Conservation (phyloP, 176 grass and related monocot species). For the Carex cristatella region DNA sequence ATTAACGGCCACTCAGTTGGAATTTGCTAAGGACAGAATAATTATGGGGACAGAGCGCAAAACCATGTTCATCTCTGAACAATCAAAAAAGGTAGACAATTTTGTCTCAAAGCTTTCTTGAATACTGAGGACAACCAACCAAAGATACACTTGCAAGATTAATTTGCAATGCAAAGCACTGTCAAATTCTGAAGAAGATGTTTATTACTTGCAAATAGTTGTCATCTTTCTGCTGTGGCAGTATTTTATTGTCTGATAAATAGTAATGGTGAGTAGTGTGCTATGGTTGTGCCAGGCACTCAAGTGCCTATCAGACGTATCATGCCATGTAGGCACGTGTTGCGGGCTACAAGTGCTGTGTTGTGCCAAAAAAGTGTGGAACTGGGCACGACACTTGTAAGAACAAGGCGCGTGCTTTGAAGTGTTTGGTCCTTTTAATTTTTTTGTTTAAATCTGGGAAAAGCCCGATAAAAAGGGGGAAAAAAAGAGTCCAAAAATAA, state of each 20-base stretch:
- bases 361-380: too few species aligned
- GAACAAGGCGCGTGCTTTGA: too few species aligned
- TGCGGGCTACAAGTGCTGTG: too few species aligned
- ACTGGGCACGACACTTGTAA: too few species aligned
- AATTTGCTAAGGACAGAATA: slow-evolving; percentile 97
- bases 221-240: background rate
- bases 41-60: slow-evolving; percentile 98
- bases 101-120: background rate
- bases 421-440: too few species aligned
- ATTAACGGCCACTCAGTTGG: slow-evolving; percentile 59
- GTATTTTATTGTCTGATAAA: background rate
- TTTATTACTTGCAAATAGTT: background rate
- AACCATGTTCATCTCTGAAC: slow-evolving; percentile 90
- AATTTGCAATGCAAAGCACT: background rate
- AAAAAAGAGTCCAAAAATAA: too few species aligned
- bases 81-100: slow-evolving; percentile 70
- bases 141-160: background rate
- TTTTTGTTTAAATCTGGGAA: too few species aligned
- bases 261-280: background rate
- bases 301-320: too few species aligned
- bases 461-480: too few species aligned
- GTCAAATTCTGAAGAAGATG: background rate
- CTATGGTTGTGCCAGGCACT: too few species aligned
- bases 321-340: too few species aligned
- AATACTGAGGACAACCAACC: background rate